Base-by-base conservation (phyloP, 495 filamentous ascomycete genomes). In the Echria macrotheca region DNA sequence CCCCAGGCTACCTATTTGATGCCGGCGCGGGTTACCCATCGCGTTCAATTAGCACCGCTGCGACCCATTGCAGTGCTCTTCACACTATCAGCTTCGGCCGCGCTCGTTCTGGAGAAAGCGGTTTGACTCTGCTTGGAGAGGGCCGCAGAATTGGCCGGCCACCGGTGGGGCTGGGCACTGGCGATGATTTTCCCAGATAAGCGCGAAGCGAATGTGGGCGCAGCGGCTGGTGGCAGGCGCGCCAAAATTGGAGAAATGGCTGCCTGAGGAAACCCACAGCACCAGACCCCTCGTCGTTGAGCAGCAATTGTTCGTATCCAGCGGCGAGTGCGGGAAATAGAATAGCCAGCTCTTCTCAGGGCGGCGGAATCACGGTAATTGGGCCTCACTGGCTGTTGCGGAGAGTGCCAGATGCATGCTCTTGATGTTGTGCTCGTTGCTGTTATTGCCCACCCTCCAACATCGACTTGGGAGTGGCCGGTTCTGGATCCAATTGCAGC, bases 361-460 rank as follows among this genome's bases (percentile, higher is more conserved):
- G 7, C 7, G 28, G 6, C 10, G 26, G 19, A 3, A 3, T 6
- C 14, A 15, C 25, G 10, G 42, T 21, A 26, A 44, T 44, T 44
- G 42, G 42, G 32, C 17, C 14, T 1, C 25, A 18, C 24, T 32
- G 6, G 25, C n/a, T 4, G 15, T 32, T 21, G 12, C 26, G 25
- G 42, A 44, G 17, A 44, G 26, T 44, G 25, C 42, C 42, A 32
- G 32, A 12, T 32, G 42, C 42, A 44, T 32, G 25, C 25, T 19
- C 17, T 31, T 15, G 25, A 24, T 44, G 10, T 28, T 44, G 42
- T 14, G 42, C 32, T 24, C 26, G 25, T 14, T 28, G 8, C 21
- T 32, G 23, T 44, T 31, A 32, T 31, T 32, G 25, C 42, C 42
- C 42, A 18, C 26, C 24, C 18, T 5, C 15, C 21, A 9, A 11